phyloP scores from a whole-genome alignment of 306 rosid genomes.

The Prunus padus region DNA sequence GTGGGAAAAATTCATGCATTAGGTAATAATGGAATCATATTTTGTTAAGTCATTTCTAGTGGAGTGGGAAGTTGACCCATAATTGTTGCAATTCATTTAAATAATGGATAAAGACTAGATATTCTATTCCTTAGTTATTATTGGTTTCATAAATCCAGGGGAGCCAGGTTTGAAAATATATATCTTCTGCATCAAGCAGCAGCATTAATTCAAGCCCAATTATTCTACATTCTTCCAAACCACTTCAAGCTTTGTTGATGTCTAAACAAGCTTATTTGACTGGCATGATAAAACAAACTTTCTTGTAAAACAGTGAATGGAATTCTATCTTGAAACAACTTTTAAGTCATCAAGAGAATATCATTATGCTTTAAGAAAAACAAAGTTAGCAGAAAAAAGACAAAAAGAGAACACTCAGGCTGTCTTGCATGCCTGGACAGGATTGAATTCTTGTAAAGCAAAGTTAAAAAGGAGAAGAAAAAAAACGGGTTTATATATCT shows the following conservation, averaged over 20 bases:
- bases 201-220: neutral
- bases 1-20: slow-evolving; percentile 25
- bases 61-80: slow-evolving; percentile 41
- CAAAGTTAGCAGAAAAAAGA: too few species aligned
- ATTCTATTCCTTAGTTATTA: neutral
- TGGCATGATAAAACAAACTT: neutral
- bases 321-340: neutral
- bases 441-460: too few species aligned
- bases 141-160: slow-evolving; percentile 11
- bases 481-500: too few species aligned
- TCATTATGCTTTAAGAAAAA: neutral
- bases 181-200: slow-evolving; percentile 18
- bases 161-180: slow-evolving; percentile 17
- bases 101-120: slow-evolving; percentile 4
- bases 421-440: too few species aligned
- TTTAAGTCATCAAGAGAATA: neutral
- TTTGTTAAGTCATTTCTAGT: slow-evolving; percentile 9
- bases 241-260: neutral
- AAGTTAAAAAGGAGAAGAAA: too few species aligned
- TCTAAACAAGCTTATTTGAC: neutral
- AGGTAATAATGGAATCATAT: slow-evolving; percentile 11
- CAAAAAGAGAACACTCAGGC: too few species aligned
- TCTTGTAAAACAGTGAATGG: neutral
- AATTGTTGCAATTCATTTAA: slow-evolving; percentile 8
- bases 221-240: slow-evolving; percentile 2